phyloP scores from a whole-genome alignment of 352 stramenopile species.

The Phytophthora pistaciae region DNA sequence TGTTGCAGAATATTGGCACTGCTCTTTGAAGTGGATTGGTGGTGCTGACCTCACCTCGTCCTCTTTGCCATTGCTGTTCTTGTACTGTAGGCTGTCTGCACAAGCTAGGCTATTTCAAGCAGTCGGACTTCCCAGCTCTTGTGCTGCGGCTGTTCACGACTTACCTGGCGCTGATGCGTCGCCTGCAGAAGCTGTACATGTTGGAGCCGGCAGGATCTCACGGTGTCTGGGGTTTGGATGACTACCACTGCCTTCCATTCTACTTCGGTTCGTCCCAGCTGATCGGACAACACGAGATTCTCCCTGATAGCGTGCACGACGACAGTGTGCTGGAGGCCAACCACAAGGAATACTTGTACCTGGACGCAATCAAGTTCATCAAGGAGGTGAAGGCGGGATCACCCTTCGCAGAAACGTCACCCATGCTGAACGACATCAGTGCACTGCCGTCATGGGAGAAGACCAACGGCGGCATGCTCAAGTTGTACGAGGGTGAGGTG shows the following conservation, averaged over 20 bases:
- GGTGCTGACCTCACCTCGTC: conserved; percentile 14
- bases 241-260: conserved; percentile 99
- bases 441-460: conserved; percentile 92
- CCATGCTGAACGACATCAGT: conserved; percentile 95
- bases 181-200: conserved; percentile 97
- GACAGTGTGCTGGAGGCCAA: conserved; percentile 69
- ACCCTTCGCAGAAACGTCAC: conserved; percentile 94
- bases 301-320: conserved; percentile 81
- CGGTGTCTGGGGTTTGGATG: conserved; percentile 99
- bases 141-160: conserved; percentile 92
- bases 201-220: conserved; percentile 99
- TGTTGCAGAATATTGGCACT: conserved; percentile 6
- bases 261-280: conserved; percentile 98
- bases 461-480: conserved; percentile 92
- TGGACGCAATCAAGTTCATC: conserved; percentile 94
- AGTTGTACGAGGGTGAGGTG: conserved; percentile 96
- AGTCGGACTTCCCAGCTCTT: conserved; percentile 84
- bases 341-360: conserved; percentile 91
- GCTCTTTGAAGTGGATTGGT: conserved; percentile 12
- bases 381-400: conserved; percentile 91
- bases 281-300: conserved; percentile 76
- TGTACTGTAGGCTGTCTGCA: conserved; percentile 72
- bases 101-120: conserved; percentile 92
- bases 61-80: conserved; percentile 2
- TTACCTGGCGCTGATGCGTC: conserved; percentile 95